A percentile compares a stretch with the other conserved stretches of the same genome.
phyloP scores from a whole-genome alignment of 2,329 filamentous ascomycete genomes.

The Pseudogymnoascus sp. region DNA sequence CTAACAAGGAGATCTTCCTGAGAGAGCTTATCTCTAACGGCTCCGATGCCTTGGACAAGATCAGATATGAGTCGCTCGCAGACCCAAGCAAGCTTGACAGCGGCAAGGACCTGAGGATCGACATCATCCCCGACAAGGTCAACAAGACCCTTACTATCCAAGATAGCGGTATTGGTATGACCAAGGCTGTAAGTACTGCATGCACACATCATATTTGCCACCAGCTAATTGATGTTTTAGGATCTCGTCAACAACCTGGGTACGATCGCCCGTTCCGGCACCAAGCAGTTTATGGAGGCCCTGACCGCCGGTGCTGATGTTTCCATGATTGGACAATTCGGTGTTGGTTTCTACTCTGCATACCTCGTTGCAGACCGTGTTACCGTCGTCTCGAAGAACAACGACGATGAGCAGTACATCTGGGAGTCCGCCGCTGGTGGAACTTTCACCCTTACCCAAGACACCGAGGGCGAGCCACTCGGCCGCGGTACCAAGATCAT shows the following conservation, averaged over 20 bases:
- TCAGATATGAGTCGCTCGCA: slow-evolving; percentile 95
- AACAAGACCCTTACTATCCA: slow-evolving; percentile 95
- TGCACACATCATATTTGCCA: neutral
- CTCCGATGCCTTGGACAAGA: slow-evolving; percentile 99
- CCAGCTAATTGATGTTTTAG: slow-evolving; percentile 40
- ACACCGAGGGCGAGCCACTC: slow-evolving; percentile 83
- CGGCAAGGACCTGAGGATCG: slow-evolving; percentile 96
- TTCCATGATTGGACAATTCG: slow-evolving; percentile 99
- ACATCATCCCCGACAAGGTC: slow-evolving; percentile 97
- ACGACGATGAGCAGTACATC: slow-evolving; percentile 99
- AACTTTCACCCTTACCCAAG: slow-evolving; percentile 86
- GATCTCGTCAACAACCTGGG: slow-evolving; percentile 99
- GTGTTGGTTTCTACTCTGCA: slow-evolving; percentile 99
- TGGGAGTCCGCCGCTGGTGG: slow-evolving; percentile 98
- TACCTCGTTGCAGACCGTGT: slow-evolving; percentile 98
- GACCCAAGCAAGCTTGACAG: slow-evolving; percentile 96
- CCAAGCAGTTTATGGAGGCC: slow-evolving; percentile 99
- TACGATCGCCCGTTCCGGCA: slow-evolving; percentile 97
- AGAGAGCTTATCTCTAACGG: slow-evolving; percentile 97
- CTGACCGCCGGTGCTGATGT: slow-evolving; percentile 97
- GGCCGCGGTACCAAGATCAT: slow-evolving; percentile 97
- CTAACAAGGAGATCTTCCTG: slow-evolving; percentile 99
- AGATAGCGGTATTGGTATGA: slow-evolving; percentile 99
- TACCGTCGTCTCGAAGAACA: slow-evolving; percentile 95
- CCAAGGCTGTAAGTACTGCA: slow-evolving; percentile 81